Evolutionary conservation across 2,329 filamentous ascomycete genomes (phyloP).

Genomic region (Amphichorda felina): DNA sequence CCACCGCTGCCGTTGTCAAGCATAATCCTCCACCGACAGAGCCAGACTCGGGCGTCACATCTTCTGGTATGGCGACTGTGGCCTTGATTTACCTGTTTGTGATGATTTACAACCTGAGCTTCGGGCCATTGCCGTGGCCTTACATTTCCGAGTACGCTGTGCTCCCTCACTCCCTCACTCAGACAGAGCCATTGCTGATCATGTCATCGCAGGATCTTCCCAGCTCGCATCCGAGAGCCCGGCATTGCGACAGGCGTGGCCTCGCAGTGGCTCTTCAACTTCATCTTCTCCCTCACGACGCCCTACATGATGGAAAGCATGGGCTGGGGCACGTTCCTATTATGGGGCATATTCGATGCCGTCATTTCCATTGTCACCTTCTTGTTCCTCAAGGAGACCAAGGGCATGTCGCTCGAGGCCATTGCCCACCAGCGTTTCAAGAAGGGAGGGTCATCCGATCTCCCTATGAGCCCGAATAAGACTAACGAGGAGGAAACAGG

Average conservation of each 20-base stretch:
- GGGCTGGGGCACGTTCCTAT: conserved; percentile 45
- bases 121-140: conserved; percentile 55
- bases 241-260: conserved; percentile 52
- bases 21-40: conserved; percentile 14
- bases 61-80: conserved; percentile 35
- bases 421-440: conserved; percentile 17
- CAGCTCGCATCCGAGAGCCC: conserved; percentile 43
- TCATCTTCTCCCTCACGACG: conserved; percentile 38
- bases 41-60: conserved; percentile 14
- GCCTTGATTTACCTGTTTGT: conserved; percentile 53
- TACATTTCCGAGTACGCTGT: conserved; percentile 34
- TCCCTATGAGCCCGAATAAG: too few relatives aligned
- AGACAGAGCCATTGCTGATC: too few relatives aligned
- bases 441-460: neutral
- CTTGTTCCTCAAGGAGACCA: conserved; percentile 55
- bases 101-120: conserved; percentile 47
- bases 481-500: too few relatives aligned
- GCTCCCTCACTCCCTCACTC: neutral
- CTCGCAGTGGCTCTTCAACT: conserved; percentile 57
- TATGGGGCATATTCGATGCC: conserved; percentile 50
- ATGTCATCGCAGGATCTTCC: conserved; percentile 43
- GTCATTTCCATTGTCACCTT: conserved; percentile 46
- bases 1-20: conserved; percentile 30
- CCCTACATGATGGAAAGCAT: conserved; percentile 36
- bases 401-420: conserved; percentile 43